Percentiles rank a stretch among this genome's conserved stretches.
These are phyloP conservation scores for Cutaneotrichosporon sp. DNA, from an alignment of 1,284 basidiomycete genomes.

Conservation along the genomic window DNA sequence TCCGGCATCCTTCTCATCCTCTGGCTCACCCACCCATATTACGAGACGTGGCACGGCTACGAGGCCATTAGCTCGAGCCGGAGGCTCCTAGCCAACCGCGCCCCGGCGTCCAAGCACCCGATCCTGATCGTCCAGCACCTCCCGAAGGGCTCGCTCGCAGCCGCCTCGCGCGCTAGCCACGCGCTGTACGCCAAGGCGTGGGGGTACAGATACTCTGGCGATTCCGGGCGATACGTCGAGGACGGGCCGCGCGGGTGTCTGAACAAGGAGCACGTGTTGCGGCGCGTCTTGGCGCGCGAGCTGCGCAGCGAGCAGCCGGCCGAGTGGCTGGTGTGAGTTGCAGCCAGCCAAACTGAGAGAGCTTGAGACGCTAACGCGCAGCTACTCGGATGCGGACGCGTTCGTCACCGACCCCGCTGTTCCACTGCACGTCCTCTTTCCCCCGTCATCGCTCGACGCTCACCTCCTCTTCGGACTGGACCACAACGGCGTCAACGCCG, in stretches of 20 bases:
- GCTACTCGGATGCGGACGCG: constrained; percentile 25
- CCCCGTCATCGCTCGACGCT: constrained; percentile 13
- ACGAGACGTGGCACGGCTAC: background rate
- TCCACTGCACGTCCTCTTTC: constrained; percentile 23
- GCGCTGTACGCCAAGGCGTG: constrained; percentile 12
- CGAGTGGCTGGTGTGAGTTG: constrained; percentile 23
- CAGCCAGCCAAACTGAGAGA: background rate
- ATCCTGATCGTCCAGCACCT: constrained; percentile 15
- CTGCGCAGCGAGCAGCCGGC: background rate
- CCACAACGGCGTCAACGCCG: constrained; percentile 27
- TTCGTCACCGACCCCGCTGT: constrained; percentile 24
- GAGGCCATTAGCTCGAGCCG: background rate
- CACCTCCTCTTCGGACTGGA: constrained; percentile 23
- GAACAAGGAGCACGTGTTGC: constrained; percentile 12
- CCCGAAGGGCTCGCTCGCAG: background rate
- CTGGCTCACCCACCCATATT: background rate
- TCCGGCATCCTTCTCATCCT: background rate
- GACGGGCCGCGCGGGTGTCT: constrained; percentile 6
- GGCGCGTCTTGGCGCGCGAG: constrained; percentile 4
- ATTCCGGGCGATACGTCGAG: background rate
- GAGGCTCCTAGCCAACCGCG: background rate
- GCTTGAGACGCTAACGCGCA: background rate
- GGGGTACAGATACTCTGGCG: constrained; percentile 13
- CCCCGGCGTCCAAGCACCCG: background rate
- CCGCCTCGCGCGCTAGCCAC: constrained; percentile 10